Evolutionary conservation across 2,329 filamentous ascomycete species (phyloP).

Genomic region (Aspergillus sp.): DNA sequence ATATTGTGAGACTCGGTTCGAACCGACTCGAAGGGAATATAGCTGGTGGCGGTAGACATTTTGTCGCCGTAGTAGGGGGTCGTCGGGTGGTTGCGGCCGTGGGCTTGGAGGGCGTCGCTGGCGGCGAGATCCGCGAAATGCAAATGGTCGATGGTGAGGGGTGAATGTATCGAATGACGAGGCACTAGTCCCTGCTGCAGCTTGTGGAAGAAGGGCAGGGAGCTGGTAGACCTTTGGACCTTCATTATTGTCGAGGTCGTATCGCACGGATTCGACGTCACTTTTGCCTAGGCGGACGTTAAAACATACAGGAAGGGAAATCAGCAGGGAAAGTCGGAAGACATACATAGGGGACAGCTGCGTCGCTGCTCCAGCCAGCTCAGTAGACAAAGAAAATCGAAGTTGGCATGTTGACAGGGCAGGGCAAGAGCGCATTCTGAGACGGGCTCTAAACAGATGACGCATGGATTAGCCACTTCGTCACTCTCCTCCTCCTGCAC

Average conservation of each 20-base stretch:
- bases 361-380: slow-evolving; percentile 76
- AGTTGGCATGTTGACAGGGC: slow-evolving; percentile 77
- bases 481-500: slow-evolving; percentile 31
- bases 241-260: slow-evolving; percentile 58
- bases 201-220: slow-evolving; percentile 27
- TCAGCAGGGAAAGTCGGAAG: neutral
- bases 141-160: slow-evolving; percentile 4
- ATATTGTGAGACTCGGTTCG: slow-evolving; percentile 75
- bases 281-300: slow-evolving; percentile 47
- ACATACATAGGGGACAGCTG: slow-evolving; percentile 75
- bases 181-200: slow-evolving; percentile 9
- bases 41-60: slow-evolving; percentile 70
- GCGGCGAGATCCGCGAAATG: slow-evolving; percentile 16
- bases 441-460: slow-evolving; percentile 81
- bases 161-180: slow-evolving; percentile 3
- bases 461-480: slow-evolving; percentile 59
- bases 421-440: slow-evolving; percentile 68
- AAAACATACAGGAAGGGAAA: neutral
- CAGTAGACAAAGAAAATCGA: slow-evolving; percentile 81
- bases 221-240: slow-evolving; percentile 61
- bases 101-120: slow-evolving; percentile 24
- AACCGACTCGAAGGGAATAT: slow-evolving; percentile 79
- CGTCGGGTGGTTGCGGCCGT: slow-evolving; percentile 29
- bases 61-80: slow-evolving; percentile 62
- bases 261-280: slow-evolving; percentile 60